Evolutionary conservation across 306 rosid genomes (phyloP).

Genomic region (Vachellia collinsii): DNA sequence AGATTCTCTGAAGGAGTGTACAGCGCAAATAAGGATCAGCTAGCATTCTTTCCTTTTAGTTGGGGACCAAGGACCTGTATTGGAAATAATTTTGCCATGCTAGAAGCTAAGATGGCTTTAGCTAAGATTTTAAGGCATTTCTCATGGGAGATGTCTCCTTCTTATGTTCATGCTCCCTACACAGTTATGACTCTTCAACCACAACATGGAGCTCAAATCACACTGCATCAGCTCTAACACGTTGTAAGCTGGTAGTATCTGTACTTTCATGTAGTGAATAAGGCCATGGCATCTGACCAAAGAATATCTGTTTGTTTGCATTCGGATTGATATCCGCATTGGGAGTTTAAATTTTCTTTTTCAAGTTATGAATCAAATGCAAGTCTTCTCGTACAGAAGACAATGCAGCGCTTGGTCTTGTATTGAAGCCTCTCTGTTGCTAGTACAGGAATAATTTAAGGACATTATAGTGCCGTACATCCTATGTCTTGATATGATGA

Average conservation of each 20-base stretch:
- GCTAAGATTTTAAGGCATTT: slow-evolving; percentile 51
- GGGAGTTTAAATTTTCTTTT: neutral
- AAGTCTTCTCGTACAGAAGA: neutral
- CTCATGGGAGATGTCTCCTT: slow-evolving; percentile 54
- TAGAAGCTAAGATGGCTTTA: slow-evolving; percentile 52
- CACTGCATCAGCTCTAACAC: slow-evolving; percentile 35
- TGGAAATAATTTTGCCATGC: slow-evolving; percentile 54
- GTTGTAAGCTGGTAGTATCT: neutral
- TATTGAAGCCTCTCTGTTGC: neutral
- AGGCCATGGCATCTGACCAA: slow-evolving; percentile 15
- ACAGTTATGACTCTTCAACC: slow-evolving; percentile 58
- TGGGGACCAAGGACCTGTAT: slow-evolving; percentile 61
- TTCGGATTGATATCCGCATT: neutral
- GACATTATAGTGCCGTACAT: neutral
- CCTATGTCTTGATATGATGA: neutral
- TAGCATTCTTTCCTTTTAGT: slow-evolving; percentile 56
- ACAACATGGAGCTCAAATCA: slow-evolving; percentile 60
- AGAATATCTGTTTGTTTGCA: neutral
- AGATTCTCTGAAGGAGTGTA: slow-evolving; percentile 55
- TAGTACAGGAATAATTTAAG: neutral
- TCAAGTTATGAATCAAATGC: neutral
- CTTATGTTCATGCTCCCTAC: slow-evolving; percentile 54
- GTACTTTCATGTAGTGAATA: neutral
- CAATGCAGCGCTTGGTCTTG: neutral
- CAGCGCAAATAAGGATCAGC: slow-evolving; percentile 45